Percentiles rank a stretch among this genome's conserved stretches.
phyloP scores from a whole-genome alignment of 1,284 basidiomycete species.

The Anthracocystis walkeri region DNA sequence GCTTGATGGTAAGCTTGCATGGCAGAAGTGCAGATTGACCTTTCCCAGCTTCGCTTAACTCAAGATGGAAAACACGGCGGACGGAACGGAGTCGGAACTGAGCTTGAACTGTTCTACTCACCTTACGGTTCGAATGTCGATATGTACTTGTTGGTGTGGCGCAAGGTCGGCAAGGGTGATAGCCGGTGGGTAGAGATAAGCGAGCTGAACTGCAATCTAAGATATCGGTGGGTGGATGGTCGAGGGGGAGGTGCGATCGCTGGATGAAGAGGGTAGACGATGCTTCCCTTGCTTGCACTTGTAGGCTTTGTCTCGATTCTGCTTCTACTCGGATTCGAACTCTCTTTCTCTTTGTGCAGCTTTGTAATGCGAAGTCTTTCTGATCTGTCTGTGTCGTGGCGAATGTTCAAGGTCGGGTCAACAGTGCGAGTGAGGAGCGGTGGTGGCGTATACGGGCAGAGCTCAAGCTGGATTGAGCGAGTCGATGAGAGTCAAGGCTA shows the following conservation, averaged over 20 bases:
- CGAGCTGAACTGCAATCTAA: background rate
- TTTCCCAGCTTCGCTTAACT: background rate
- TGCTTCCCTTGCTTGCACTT: background rate
- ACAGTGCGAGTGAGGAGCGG: constrained; percentile 4
- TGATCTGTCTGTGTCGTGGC: constrained; percentile 5
- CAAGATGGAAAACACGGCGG: background rate
- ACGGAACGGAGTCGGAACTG: background rate
- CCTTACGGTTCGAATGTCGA: background rate
- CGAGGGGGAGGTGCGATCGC: background rate
- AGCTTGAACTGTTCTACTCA: constrained; percentile 7
- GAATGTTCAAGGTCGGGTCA: constrained; percentile 3
- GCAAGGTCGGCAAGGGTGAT: background rate
- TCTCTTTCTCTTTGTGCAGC: constrained; percentile 16
- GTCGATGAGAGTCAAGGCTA: constrained; percentile 6
- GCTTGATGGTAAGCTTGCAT: background rate
- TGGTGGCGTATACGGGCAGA: background rate
- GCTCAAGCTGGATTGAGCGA: background rate
- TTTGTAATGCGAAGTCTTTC: background rate
- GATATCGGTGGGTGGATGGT: constrained; percentile 4
- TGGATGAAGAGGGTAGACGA: background rate
- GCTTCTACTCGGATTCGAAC: constrained; percentile 2
- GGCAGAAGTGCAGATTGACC: background rate
- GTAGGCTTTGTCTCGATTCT: background rate
- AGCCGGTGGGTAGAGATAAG: background rate
- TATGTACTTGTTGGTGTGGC: background rate